These are phyloP conservation scores for Phalaenopsis hybrid DNA, from an alignment of 116 monocot species.

Conservation along the genomic window DNA sequence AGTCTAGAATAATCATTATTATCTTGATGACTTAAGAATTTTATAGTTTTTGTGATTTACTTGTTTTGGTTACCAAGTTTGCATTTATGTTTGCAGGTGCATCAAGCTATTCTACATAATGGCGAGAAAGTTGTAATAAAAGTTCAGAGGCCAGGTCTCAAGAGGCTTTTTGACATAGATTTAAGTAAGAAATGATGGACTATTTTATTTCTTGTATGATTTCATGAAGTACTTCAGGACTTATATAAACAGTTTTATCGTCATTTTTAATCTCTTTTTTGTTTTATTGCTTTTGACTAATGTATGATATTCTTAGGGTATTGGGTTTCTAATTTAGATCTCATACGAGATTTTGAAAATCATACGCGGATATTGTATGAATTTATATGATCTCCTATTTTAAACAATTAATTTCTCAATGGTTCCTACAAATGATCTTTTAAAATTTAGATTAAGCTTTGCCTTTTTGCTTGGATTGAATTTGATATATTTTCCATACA, in stretches of 20 bases:
- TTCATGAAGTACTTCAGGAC: background rate
- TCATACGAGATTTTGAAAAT: background rate
- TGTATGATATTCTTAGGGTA: background rate
- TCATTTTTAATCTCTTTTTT: background rate
- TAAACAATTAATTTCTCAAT: no score
- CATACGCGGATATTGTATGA: background rate
- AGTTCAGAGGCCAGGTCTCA: conserved; percentile 91
- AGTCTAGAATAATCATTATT: no score
- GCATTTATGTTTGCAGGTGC: conserved; percentile 44
- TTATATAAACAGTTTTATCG: background rate
- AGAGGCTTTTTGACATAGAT: conserved; percentile 96
- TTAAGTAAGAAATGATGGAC: conserved; percentile 48
- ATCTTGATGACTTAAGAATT: no score
- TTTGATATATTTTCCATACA: no score
- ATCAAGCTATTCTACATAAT: conserved; percentile 81
- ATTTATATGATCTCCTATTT: background rate
- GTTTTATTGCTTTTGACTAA: background rate
- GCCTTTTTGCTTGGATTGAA: no score
- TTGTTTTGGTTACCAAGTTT: background rate
- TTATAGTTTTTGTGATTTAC: background rate
- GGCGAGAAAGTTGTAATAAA: conserved; percentile 89
- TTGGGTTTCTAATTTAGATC: background rate
- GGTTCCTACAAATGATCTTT: no score
- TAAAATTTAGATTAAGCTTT: no score
- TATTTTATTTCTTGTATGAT: background rate